Percentiles rank a stretch among this genome's conserved stretches.
Evolutionary conservation across 176 grass and related monocot genomes (phyloP).

Genomic region (Musa acuminata): DNA sequence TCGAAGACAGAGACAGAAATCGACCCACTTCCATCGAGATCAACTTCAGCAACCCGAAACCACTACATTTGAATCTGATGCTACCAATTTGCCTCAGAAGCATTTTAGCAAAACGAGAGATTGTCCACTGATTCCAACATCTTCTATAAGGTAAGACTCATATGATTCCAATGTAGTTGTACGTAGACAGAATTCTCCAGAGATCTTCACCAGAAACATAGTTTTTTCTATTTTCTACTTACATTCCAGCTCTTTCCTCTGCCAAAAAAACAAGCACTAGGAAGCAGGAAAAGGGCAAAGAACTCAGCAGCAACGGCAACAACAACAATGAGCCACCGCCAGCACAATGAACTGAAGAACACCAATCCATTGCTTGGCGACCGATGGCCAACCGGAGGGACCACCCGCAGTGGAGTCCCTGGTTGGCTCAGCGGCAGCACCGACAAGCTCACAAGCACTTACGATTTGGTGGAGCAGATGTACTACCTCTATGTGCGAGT

Average conservation of each 20-base stretch:
- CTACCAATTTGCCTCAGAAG: not conserved
- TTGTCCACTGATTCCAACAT: not conserved
- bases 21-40: not conserved
- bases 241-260: not conserved
- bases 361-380: conserved; percentile 77
- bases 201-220: not conserved
- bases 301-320: not conserved
- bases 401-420: conserved; percentile 4
- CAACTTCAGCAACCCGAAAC: not conserved
- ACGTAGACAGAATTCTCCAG: not conserved
- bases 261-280: not conserved
- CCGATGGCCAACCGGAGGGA: conserved; percentile 51
- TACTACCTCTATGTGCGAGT: conserved; percentile 94
- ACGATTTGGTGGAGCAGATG: conserved; percentile 94
- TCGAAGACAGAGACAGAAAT: not conserved
- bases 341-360: conserved; percentile 85
- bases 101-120: not conserved
- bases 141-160: conserved; percentile 7
- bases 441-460: conserved; percentile 90
- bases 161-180: not conserved
- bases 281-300: not conserved
- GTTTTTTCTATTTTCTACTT: not conserved
- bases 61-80: conserved; percentile 5
- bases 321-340: conserved; percentile 45
- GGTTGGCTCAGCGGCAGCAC: conserved; percentile 41